phyloP scores from a whole-genome alignment of 106 monocot genomes.

The Allium sativum region DNA sequence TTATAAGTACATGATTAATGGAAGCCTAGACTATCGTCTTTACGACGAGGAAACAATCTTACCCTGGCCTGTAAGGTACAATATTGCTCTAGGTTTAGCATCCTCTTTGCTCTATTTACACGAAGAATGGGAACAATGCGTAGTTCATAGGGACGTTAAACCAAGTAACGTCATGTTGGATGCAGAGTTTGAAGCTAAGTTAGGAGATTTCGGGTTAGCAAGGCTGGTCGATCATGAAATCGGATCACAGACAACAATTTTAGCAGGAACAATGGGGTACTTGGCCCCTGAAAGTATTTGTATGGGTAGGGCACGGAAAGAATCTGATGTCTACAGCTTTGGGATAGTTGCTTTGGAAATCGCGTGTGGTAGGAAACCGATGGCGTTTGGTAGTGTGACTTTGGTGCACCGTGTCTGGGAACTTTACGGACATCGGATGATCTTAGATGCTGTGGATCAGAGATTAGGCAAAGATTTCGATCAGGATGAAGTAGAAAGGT shows the following conservation, averaged over 20 bases:
- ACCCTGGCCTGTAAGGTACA: slow-evolving; percentile 15
- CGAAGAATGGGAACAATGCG: slow-evolving; percentile 21
- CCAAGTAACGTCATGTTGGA: slow-evolving; percentile 26
- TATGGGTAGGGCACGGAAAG: slow-evolving; percentile 6
- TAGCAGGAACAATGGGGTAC: slow-evolving; percentile 23
- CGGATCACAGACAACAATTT: slow-evolving; percentile 12
- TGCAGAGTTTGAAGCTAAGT: slow-evolving; percentile 11
- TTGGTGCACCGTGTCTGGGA: slow-evolving; percentile 16
- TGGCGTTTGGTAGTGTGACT: neutral
- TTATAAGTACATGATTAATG: slow-evolving; percentile 40
- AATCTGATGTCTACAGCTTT: slow-evolving; percentile 19
- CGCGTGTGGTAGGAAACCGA: slow-evolving; percentile 7
- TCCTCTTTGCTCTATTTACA: slow-evolving; percentile 20
- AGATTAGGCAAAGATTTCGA: slow-evolving; percentile 1
- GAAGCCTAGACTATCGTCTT: slow-evolving; percentile 28
- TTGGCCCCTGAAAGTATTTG: slow-evolving; percentile 14
- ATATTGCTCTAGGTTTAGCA: slow-evolving; percentile 11
- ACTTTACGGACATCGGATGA: slow-evolving; percentile 8
- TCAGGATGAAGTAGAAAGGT: neutral
- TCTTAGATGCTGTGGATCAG: slow-evolving; percentile 1
- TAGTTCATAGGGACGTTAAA: slow-evolving; percentile 20
- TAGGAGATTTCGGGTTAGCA: slow-evolving; percentile 24
- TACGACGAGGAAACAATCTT: slow-evolving; percentile 1
- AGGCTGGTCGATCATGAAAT: slow-evolving; percentile 9
- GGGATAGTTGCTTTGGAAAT: slow-evolving; percentile 12